phyloP scores from a whole-genome alignment of 2,329 filamentous ascomycete genomes.

The Talaromyces sp. region DNA sequence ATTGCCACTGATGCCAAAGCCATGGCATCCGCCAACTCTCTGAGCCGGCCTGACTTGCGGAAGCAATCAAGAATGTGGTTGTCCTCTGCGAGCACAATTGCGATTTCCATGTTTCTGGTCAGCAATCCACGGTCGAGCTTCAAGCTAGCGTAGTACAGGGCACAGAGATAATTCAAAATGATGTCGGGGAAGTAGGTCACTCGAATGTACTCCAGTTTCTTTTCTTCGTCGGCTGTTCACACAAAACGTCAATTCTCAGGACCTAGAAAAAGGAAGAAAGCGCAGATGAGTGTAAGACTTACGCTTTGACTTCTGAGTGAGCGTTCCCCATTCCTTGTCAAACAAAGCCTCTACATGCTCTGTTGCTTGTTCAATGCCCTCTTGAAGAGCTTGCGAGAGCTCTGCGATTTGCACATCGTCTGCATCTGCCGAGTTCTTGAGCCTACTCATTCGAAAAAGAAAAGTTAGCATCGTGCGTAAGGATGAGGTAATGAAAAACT shows the following conservation, averaged over 20 bases:
- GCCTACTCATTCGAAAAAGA: constrained; percentile 15
- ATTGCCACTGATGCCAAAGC: constrained; percentile 73
- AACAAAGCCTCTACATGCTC: constrained; percentile 56
- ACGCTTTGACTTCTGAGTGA: constrained; percentile 2
- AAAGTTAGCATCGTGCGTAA: constrained; percentile 12
- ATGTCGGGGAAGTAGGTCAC: constrained; percentile 80
- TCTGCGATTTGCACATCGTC: constrained; percentile 37
- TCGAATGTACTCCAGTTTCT: constrained; percentile 59
- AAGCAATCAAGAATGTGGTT: constrained; percentile 65
- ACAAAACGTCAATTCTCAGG: background rate
- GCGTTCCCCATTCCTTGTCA: constrained; percentile 27
- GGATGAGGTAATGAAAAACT: constrained; percentile 20
- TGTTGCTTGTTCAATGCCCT: constrained; percentile 54
- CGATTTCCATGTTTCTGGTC: constrained; percentile 81
- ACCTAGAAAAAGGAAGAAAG: background rate
- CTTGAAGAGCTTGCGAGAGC: constrained; percentile 54
- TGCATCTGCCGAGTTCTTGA: constrained; percentile 28
- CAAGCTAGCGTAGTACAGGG: constrained; percentile 73
- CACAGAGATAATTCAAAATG: constrained; percentile 76
- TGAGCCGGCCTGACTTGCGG: constrained; percentile 62
- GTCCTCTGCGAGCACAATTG: constrained; percentile 68
- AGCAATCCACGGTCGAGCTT: constrained; percentile 71
- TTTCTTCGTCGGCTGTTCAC: constrained; percentile 51
- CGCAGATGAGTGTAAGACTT: background rate
- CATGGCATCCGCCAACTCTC: constrained; percentile 71